These are phyloP conservation scores for Cordyceps cateniannulata DNA, from an alignment of 2,329 filamentous ascomycete species.

Conservation along the genomic window DNA sequence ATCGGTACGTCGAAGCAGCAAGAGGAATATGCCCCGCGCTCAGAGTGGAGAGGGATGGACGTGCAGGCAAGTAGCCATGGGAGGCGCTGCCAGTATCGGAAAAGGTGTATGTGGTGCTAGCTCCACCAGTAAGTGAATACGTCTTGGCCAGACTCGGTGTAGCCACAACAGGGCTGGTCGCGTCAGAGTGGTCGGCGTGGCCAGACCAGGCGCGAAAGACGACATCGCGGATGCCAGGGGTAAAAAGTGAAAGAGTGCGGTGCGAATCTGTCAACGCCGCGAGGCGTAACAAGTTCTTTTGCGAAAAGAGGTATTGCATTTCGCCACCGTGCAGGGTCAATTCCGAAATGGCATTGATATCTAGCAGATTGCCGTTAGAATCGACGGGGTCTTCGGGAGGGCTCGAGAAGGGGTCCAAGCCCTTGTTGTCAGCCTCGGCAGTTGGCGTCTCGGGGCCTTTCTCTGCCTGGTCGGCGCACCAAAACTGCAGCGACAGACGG, in stretches of 20 bases:
- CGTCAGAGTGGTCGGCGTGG: slow-evolving; percentile 62
- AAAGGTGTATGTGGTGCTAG: slow-evolving; percentile 64
- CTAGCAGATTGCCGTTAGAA: slow-evolving; percentile 68
- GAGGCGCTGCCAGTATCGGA: slow-evolving; percentile 62
- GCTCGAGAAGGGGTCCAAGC: slow-evolving; percentile 74
- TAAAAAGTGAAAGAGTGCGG: slow-evolving; percentile 84
- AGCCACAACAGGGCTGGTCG: slow-evolving; percentile 39
- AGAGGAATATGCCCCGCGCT: slow-evolving; percentile 56
- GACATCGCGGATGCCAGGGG: slow-evolving; percentile 80
- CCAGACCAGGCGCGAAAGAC: slow-evolving; percentile 92
- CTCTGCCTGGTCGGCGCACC: slow-evolving; percentile 72
- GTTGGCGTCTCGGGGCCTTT: slow-evolving; percentile 42
- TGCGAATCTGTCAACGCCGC: slow-evolving; percentile 82
- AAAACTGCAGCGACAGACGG: slow-evolving; percentile 77
- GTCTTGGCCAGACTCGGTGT: slow-evolving; percentile 54
- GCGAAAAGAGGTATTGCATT: slow-evolving; percentile 84
- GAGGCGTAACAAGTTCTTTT: slow-evolving; percentile 83
- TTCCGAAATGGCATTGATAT: slow-evolving; percentile 67
- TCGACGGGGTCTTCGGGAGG: slow-evolving; percentile 79
- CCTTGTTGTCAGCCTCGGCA: slow-evolving; percentile 48
- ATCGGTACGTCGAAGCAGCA: slow-evolving; percentile 56
- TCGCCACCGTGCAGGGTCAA: slow-evolving; percentile 77
- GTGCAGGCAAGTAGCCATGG: slow-evolving; percentile 57
- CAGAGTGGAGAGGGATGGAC: slow-evolving; percentile 59
- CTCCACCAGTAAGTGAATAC: slow-evolving; percentile 54